phyloP scores from a whole-genome alignment of 2,329 filamentous ascomycete species.

The Fusarium sacchari region DNA sequence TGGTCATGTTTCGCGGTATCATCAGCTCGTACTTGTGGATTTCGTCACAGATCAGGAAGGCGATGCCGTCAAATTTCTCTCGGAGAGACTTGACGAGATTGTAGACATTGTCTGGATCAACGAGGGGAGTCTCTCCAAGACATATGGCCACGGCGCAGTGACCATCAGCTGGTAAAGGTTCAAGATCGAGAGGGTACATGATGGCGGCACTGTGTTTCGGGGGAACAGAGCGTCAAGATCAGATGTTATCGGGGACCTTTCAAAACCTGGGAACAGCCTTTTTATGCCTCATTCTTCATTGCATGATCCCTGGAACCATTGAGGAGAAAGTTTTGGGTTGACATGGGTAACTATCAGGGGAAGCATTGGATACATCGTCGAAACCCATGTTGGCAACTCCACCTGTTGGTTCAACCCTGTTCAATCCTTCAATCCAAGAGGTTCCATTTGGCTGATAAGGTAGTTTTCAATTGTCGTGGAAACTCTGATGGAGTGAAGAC shows the following conservation, averaged over 20 bases:
- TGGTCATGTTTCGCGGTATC: not conserved
- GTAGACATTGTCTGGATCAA: not conserved
- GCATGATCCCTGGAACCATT: not conserved
- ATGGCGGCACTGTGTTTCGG: not conserved
- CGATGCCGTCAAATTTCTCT: not conserved
- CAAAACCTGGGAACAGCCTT: accelerated
- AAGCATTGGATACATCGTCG: not conserved
- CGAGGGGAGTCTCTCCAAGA: not conserved
- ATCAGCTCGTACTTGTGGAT: slow-evolving; percentile 8
- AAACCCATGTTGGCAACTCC: not conserved
- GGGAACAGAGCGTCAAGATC: not conserved
- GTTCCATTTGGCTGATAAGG: no score
- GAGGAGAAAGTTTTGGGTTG: no score
- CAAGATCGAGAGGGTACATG: not conserved
- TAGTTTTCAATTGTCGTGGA: not conserved
- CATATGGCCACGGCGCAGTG: slow-evolving; percentile 3
- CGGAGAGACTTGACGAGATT: not conserved
- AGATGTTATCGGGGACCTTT: not conserved
- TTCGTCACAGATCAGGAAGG: not conserved
- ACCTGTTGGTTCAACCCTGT: not conserved
- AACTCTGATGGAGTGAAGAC: accelerated
- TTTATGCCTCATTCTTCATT: not conserved
- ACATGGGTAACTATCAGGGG: not conserved
- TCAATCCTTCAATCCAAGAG: not conserved
- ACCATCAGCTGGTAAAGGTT: not conserved